Evolutionary conservation across 345 rosid genomes (phyloP).

Genomic region (Eucalyptus cloeziana): DNA sequence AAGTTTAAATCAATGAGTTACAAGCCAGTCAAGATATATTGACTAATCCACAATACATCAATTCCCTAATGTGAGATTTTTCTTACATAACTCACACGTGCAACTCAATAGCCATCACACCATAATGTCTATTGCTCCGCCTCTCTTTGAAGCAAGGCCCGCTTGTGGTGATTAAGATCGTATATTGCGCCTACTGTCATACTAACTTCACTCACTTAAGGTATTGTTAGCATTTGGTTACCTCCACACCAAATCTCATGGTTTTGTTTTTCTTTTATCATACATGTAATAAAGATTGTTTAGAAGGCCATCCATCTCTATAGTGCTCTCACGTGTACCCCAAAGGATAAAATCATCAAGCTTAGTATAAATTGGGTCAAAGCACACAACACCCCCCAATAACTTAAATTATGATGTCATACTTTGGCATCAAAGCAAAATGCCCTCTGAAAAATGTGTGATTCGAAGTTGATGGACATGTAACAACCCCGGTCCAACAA

Average conservation of each 20-base stretch:
- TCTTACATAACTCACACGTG: too few species aligned
- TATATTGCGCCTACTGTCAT: background rate
- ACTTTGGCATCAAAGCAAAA: background rate
- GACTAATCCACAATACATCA: background rate
- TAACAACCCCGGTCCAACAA: background rate
- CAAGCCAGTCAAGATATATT: rapidly evolving
- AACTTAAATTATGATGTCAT: background rate
- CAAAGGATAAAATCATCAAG: background rate
- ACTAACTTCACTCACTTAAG: background rate
- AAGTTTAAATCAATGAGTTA: too few species aligned
- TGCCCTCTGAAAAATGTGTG: background rate
- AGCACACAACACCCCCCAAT: background rate
- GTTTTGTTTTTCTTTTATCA: background rate
- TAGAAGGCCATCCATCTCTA: background rate
- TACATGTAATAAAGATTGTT: background rate
- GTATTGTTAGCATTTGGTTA: background rate
- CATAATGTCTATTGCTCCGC: background rate
- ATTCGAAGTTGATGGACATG: background rate
- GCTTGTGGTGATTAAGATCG: background rate
- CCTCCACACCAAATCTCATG: background rate
- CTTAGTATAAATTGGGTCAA: background rate
- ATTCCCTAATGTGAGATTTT: too few species aligned
- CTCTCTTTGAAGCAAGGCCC: background rate
- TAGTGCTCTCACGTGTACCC: background rate
- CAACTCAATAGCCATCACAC: background rate